phyloP scores from a whole-genome alignment of 176 grass and related monocot genomes.

The Aegilops longissima region DNA sequence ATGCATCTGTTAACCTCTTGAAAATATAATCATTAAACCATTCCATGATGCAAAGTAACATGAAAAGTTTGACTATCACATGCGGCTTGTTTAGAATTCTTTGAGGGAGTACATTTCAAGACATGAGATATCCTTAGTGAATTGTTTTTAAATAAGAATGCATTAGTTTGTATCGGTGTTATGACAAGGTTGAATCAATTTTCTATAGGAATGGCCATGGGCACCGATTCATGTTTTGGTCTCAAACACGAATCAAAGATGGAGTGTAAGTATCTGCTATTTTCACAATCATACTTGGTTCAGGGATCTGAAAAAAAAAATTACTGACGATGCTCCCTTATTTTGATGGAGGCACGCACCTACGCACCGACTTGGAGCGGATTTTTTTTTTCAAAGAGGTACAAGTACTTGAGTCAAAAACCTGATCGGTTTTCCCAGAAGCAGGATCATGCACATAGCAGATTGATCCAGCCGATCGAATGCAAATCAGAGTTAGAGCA shows the following conservation, averaged over 20 bases:
- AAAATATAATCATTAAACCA: conserved; percentile 25
- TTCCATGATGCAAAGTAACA: conserved; percentile 5
- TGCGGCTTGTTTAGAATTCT: conserved; percentile 89
- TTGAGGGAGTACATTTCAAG: conserved; percentile 45
- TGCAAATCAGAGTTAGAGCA: no score
- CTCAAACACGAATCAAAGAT: conserved; percentile 93
- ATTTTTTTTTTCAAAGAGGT: no score
- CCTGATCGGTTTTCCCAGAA: no score
- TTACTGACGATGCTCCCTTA: no score
- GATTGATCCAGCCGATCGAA: no score
- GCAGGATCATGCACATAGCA: no score
- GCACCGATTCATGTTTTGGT: conserved; percentile 83
- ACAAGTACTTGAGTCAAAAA: no score
- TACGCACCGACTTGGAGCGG: no score
- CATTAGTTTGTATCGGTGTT: conserved; percentile 9
- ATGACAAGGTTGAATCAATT: conserved; percentile 19
- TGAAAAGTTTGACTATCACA: conserved; percentile 35
- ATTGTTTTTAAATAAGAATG: not conserved
- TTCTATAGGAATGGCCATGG: conserved; percentile 76
- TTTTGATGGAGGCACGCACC: no score
- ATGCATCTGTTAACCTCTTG: not conserved
- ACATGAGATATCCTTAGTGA: not conserved
- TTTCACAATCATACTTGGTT: conserved; percentile 29
- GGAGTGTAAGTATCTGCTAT: conserved; percentile 43
- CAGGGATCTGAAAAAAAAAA: no score